A percentile compares a stretch with the other conserved stretches of the same genome.
These are phyloP conservation scores for Suhomyces bokatorum DNA, from an alignment of 1,139 yeast species.

Conservation along the genomic window DNA sequence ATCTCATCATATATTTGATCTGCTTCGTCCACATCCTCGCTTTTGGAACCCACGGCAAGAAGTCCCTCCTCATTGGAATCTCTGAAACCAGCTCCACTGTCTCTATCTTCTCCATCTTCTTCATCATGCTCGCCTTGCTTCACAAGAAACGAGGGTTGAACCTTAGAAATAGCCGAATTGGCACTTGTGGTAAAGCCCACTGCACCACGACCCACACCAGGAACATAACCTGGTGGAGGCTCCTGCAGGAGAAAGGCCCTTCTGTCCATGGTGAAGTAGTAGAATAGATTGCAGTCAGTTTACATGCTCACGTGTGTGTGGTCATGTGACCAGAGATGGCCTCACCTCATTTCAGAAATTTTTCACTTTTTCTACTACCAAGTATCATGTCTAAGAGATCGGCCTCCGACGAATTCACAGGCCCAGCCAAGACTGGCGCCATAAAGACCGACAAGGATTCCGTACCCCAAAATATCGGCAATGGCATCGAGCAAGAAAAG, in stretches of 20 bases:
- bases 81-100: constrained; percentile 15
- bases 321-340: constrained; percentile 6
- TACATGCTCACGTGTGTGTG: background rate
- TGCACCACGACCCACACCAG: constrained; percentile 96
- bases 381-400: constrained; percentile 63
- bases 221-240: constrained; percentile 87
- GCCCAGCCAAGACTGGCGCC: constrained; percentile 27
- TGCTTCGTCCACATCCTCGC: constrained; percentile 73
- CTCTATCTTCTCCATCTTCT: constrained; percentile 20
- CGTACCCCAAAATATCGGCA: constrained; percentile 17
- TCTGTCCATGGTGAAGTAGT: constrained; percentile 40
- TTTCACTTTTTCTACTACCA: constrained; percentile 1
- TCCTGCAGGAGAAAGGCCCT: constrained; percentile 77
- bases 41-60: constrained; percentile 28
- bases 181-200: constrained; percentile 87
- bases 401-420: constrained; percentile 40
- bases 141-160: constrained; percentile 38
- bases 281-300: background rate
- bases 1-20: constrained; percentile 66
- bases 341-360: constrained; percentile 5
- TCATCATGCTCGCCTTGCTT: constrained; percentile 30
- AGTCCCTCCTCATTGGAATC: constrained; percentile 29
- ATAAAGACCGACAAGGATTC: constrained; percentile 20
- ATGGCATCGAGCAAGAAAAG: constrained; percentile 21
- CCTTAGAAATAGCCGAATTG: constrained; percentile 58